Percentiles rank a stretch among this genome's conserved stretches.
These are phyloP conservation scores for Leccinum solheimii DNA, from an alignment of 1,284 basidiomycete genomes.

Conservation along the genomic window DNA sequence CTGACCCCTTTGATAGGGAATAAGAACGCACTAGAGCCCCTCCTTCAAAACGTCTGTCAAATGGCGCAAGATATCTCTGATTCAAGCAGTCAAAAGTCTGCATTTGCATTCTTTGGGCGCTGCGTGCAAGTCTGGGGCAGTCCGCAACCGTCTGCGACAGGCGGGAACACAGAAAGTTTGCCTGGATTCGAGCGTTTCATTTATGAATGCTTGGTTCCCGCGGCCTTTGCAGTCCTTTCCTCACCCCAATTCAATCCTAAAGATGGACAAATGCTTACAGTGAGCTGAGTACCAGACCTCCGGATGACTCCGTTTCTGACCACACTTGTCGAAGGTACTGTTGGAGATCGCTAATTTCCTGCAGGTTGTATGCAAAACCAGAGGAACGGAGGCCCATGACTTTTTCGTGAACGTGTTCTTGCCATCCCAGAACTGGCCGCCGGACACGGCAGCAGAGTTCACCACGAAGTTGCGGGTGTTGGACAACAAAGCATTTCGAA, in stretches of 20 bases:
- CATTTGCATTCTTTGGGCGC: conserved; percentile 81
- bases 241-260: conserved; percentile 82
- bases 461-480: conserved; percentile 74
- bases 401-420: conserved; percentile 83
- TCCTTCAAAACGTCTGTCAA: conserved; percentile 75
- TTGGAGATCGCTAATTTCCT: conserved; percentile 86
- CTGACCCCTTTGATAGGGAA: conserved; percentile 60
- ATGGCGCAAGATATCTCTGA: conserved; percentile 78
- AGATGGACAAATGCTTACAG: conserved; percentile 83
- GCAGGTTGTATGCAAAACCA: conserved; percentile 74
- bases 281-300: conserved; percentile 40
- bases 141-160: conserved; percentile 39
- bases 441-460: conserved; percentile 77
- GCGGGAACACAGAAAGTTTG: conserved; percentile 54
- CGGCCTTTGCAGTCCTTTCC: conserved; percentile 83
- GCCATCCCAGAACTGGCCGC: conserved; percentile 87
- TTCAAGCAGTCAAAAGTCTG: conserved; percentile 73
- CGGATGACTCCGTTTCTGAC: conserved; percentile 3
- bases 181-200: conserved; percentile 94
- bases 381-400: conserved; percentile 83
- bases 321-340: conserved; percentile 60
- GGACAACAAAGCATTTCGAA: conserved; percentile 83
- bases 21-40: conserved; percentile 68
- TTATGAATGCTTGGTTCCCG: conserved; percentile 85
- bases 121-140: conserved; percentile 82